A percentile compares a stretch with the other conserved stretches of the same genome.
phyloP scores from a whole-genome alignment of 108 stramenopile genomes.

The Nitzschia palea region DNA sequence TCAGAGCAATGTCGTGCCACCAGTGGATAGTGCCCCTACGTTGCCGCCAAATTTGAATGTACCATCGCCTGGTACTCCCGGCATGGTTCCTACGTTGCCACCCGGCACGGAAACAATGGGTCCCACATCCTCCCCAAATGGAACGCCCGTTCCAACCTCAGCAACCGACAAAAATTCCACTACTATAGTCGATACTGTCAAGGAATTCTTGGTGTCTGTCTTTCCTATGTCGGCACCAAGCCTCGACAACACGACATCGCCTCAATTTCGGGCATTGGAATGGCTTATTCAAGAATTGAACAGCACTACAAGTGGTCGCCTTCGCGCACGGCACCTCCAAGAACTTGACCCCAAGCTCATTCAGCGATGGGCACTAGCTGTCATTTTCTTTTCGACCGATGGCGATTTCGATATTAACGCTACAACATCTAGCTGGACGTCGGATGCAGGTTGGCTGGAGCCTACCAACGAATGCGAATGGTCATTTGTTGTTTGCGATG shows the following conservation, averaged over 20 bases:
- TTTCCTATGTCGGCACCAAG: constrained; percentile 1
- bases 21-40: not conserved
- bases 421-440: not conserved
- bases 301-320: not conserved
- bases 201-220: not conserved
- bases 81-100: not conserved
- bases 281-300: constrained; percentile 2
- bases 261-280: constrained; percentile 17
- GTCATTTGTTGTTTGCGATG: constrained; percentile 15
- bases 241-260: not conserved
- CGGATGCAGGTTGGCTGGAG: constrained; percentile 18
- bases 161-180: not conserved
- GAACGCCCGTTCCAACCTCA: not conserved
- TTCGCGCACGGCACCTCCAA: not conserved
- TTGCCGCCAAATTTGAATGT: not conserved
- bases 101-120: not conserved
- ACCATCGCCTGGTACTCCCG: not conserved
- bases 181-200: not conserved
- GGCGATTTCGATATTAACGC: not conserved
- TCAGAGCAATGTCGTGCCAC: not conserved
- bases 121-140: not conserved
- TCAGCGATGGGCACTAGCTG: constrained; percentile 31
- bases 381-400: constrained; percentile 1
- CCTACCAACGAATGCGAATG: constrained; percentile 36
- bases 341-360: constrained; percentile 1